Conservation (phyloP, 176 grass and related monocot genomes). For the Puccinellia tenuiflora region DNA sequence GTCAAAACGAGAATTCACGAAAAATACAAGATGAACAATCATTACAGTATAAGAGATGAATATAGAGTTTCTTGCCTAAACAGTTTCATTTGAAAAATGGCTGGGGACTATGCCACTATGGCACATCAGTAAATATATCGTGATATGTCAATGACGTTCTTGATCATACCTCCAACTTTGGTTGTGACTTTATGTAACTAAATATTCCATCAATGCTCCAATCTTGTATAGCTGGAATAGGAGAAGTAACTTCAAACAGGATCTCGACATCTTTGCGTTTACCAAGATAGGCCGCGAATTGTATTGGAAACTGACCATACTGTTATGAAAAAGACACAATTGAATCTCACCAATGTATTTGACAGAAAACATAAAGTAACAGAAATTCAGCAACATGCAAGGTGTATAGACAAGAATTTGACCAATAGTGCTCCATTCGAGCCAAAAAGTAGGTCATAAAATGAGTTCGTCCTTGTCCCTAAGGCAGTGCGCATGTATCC, state of each 20-base stretch:
- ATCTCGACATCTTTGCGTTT: neutral
- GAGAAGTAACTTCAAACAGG: conserved; percentile 6
- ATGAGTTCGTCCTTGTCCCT: neutral
- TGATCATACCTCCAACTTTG: neutral
- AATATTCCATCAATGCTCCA: conserved; percentile 3
- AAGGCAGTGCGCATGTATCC: neutral
- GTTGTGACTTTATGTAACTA: neutral
- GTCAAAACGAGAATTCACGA: neutral
- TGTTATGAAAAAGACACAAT: neutral
- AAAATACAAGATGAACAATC: neutral
- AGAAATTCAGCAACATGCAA: neutral
- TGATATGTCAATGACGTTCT: neutral
- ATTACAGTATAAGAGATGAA: neutral
- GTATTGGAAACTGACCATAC: neutral
- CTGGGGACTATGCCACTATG: no score
- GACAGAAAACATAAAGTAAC: neutral
- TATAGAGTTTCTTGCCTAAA: neutral
- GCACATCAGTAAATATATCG: neutral
- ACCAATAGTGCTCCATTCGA: neutral
- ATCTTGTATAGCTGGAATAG: neutral
- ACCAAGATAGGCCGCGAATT: neutral
- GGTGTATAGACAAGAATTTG: neutral
- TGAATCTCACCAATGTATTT: neutral
- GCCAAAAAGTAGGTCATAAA: neutral
- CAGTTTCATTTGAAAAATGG: neutral